These are phyloP conservation scores for Neofusicoccum sp. DNA, from an alignment of 2,329 filamentous ascomycete genomes.

Conservation along the genomic window DNA sequence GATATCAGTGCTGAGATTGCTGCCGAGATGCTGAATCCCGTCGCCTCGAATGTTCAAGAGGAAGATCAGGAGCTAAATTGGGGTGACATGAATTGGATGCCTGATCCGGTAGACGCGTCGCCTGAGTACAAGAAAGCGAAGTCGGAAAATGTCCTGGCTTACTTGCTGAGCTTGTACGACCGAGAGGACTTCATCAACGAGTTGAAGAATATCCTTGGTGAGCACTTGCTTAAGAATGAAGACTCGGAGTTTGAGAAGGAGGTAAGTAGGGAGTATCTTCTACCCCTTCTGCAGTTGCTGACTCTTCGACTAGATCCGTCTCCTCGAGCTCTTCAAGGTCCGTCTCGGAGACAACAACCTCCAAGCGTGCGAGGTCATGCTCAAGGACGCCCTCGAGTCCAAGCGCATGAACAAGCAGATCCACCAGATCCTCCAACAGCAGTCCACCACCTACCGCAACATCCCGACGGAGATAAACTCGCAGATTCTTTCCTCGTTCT, in stretches of 20 bases:
- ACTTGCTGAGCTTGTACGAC: slow-evolving; percentile 82
- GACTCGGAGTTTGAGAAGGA: slow-evolving; percentile 70
- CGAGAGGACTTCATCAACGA: slow-evolving; percentile 94
- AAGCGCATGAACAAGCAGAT: slow-evolving; percentile 69
- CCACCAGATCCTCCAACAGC: slow-evolving; percentile 1
- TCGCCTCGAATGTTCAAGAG: slow-evolving; percentile 54
- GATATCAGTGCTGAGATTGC: slow-evolving; percentile 68
- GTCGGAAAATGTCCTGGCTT: slow-evolving; percentile 87
- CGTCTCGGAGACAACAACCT: slow-evolving; percentile 82
- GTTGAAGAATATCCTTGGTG: slow-evolving; percentile 83
- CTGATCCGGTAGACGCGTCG: slow-evolving; percentile 88
- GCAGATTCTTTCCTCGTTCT: slow-evolving; percentile 86
- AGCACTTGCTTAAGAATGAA: slow-evolving; percentile 68
- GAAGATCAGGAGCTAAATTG: slow-evolving; percentile 71
- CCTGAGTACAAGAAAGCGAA: slow-evolving; percentile 86
- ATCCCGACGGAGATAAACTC: slow-evolving; percentile 59
- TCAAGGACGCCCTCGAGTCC: slow-evolving; percentile 87
- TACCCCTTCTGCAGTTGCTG: neutral
- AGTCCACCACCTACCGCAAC: slow-evolving; percentile 21
- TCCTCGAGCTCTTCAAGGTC: slow-evolving; percentile 82
- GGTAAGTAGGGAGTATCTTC: slow-evolving; percentile 18
- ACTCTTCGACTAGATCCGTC: slow-evolving; percentile 50
- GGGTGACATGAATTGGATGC: slow-evolving; percentile 90
- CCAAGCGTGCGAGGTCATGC: slow-evolving; percentile 96
- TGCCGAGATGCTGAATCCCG: slow-evolving; percentile 62